These are phyloP conservation scores for Coniochaeta ligniaria DNA, from an alignment of 2,329 filamentous ascomycete species.

Conservation along the genomic window DNA sequence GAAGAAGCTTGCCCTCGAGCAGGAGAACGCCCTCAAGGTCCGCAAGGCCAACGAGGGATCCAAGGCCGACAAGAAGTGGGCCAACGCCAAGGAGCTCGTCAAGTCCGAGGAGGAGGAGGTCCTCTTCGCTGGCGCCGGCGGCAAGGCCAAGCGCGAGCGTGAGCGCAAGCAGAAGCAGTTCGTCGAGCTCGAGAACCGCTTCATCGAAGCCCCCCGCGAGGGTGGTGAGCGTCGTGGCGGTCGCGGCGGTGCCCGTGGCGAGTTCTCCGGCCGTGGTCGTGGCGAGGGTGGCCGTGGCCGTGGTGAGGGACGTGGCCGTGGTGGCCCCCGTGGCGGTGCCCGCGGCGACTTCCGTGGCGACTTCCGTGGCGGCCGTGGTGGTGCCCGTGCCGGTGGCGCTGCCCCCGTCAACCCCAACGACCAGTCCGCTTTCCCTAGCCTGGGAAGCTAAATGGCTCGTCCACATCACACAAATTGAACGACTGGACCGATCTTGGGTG, in stretches of 20 bases:
- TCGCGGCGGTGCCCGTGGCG: constrained; percentile 41
- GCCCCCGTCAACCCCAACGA: constrained; percentile 49
- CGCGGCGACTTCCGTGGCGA: constrained; percentile 5
- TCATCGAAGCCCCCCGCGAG: constrained; percentile 61
- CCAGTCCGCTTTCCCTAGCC: constrained; percentile 53
- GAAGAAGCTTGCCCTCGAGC: constrained; percentile 68
- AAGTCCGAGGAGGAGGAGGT: constrained; percentile 59
- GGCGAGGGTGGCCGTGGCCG: constrained; percentile 38
- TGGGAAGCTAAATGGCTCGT: constrained; percentile 39
- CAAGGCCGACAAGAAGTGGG: constrained; percentile 90
- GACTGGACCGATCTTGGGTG: background rate
- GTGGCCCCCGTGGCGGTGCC: constrained; percentile 35
- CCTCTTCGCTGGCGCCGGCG: constrained; percentile 66
- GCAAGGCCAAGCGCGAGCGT: constrained; percentile 79
- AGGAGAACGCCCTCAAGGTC: constrained; percentile 55
- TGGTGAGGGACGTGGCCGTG: constrained; percentile 39
- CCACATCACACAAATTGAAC: background rate
- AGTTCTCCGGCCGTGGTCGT: constrained; percentile 31
- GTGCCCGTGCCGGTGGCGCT: constrained; percentile 37
- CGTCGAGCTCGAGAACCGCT: constrained; percentile 82
- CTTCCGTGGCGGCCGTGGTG: constrained; percentile 33
- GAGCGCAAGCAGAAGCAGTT: constrained; percentile 88
- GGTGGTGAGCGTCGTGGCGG: constrained; percentile 45
- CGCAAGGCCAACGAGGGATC: constrained; percentile 90
- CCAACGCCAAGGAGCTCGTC: constrained; percentile 64